These are phyloP conservation scores for Yamadazyma scolyti DNA, from an alignment of 805 yeast species.

Conservation along the genomic window DNA sequence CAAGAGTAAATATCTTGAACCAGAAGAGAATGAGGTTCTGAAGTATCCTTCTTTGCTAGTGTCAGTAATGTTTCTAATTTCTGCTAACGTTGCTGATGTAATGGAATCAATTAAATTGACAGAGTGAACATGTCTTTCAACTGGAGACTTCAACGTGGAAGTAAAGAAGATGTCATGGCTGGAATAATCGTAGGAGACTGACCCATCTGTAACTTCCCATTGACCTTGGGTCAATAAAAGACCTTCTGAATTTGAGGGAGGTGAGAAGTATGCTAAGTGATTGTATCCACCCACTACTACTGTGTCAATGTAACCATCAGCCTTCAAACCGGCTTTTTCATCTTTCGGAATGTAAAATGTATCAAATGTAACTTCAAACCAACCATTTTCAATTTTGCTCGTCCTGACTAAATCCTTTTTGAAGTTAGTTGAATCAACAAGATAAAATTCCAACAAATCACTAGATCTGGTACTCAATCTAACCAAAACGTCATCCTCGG, in stretches of 20 bases:
- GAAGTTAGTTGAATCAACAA: slow-evolving; percentile 32
- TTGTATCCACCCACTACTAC: slow-evolving; percentile 55
- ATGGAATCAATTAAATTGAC: slow-evolving; percentile 46
- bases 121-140: slow-evolving; percentile 79
- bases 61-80: slow-evolving; percentile 34
- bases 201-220: slow-evolving; percentile 84
- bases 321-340: slow-evolving; percentile 28
- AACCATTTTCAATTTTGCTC: slow-evolving; percentile 52
- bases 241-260: slow-evolving; percentile 48
- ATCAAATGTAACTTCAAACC: slow-evolving; percentile 46
- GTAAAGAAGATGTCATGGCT: slow-evolving; percentile 52
- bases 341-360: slow-evolving; percentile 35
- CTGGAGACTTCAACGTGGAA: slow-evolving; percentile 73
- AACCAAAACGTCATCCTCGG: slow-evolving; percentile 43
- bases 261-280: slow-evolving; percentile 83
- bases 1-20: slow-evolving; percentile 67
- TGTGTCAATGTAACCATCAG: slow-evolving; percentile 77
- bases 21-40: slow-evolving; percentile 72
- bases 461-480: slow-evolving; percentile 66
- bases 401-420: slow-evolving; percentile 33
- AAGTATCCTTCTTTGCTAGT: slow-evolving; percentile 56
- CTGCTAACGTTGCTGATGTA: slow-evolving; percentile 43
- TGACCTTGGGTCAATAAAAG: slow-evolving; percentile 60
- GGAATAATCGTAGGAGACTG: slow-evolving; percentile 54
- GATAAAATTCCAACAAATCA: slow-evolving; percentile 47